phyloP scores from a whole-genome alignment of 768 basidiomycete genomes.

The Pleurotus ostreatus region DNA sequence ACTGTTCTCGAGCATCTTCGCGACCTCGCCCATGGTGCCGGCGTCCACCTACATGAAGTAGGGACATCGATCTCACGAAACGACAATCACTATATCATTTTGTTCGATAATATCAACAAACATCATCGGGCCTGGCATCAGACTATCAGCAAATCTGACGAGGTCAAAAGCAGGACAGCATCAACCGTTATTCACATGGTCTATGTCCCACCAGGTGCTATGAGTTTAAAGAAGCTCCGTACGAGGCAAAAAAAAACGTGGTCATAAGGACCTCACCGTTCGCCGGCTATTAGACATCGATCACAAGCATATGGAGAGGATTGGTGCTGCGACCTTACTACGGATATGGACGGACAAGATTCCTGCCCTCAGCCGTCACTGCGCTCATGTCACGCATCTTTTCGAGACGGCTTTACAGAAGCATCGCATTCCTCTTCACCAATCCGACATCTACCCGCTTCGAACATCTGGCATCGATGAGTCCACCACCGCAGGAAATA shows the following conservation, averaged over 20 bases:
- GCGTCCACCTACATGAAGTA: slow-evolving; percentile 8
- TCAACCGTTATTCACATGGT: slow-evolving; percentile 15
- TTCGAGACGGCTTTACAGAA: not conserved
- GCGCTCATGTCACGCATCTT: no score
- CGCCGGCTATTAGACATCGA: slow-evolving; percentile 7
- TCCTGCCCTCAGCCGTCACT: not conserved
- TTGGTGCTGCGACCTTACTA: not conserved
- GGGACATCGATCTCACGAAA: no score
- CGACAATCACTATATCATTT: slow-evolving; percentile 11
- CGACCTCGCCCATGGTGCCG: slow-evolving; percentile 10
- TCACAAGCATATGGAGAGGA: slow-evolving; percentile 8
- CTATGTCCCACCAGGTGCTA: slow-evolving; percentile 11
- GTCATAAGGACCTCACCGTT: no score
- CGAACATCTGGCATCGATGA: slow-evolving; percentile 13
- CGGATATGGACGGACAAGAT: slow-evolving; percentile 12
- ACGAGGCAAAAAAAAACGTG: no score
- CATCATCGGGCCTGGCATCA: slow-evolving; percentile 18
- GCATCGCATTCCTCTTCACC: slow-evolving; percentile 12
- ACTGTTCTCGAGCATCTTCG: slow-evolving; percentile 13
- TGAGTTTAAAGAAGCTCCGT: no score
- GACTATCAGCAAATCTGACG: slow-evolving; percentile 14
- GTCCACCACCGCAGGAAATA: slow-evolving; percentile 8
- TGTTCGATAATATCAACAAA: slow-evolving; percentile 21
- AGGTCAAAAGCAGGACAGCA: slow-evolving; percentile 17
- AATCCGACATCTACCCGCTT: slow-evolving; percentile 9